Percentiles rank a stretch among this genome's conserved stretches.
phyloP scores from a whole-genome alignment of 2,329 filamentous ascomycete genomes.

The Calonectria pseudoturangicola region DNA sequence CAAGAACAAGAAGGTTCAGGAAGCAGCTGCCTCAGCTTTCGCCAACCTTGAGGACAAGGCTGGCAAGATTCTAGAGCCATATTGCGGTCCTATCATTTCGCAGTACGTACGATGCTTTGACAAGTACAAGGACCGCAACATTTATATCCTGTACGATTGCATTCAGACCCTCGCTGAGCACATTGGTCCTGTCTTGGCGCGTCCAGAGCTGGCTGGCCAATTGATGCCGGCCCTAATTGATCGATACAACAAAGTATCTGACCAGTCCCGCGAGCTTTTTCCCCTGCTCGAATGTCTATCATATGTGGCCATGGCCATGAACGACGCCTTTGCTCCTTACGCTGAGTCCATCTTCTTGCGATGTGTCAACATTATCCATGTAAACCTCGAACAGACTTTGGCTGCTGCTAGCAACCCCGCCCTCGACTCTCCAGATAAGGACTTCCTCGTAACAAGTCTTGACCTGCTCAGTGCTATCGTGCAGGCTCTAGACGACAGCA shows the following conservation, averaged over 20 bases:
- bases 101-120: constrained; percentile 95
- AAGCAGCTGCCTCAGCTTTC: constrained; percentile 96
- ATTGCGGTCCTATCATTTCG: constrained; percentile 90
- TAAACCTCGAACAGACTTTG: constrained; percentile 89
- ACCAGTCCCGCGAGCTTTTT: constrained; percentile 95
- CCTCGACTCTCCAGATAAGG: constrained; percentile 91
- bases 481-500: constrained; percentile 85
- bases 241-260: constrained; percentile 89
- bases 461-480: constrained; percentile 95
- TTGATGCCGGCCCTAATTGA: constrained; percentile 95
- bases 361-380: constrained; percentile 93
- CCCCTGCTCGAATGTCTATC: constrained; percentile 97
- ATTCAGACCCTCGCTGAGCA: constrained; percentile 97
- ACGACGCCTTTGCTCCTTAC: constrained; percentile 87
- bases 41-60: constrained; percentile 97
- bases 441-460: constrained; percentile 95
- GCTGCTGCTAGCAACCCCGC: constrained; percentile 80
- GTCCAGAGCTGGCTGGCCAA: constrained; percentile 85
- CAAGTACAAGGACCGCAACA: constrained; percentile 98
- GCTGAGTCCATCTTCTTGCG: constrained; percentile 90
- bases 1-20: constrained; percentile 97
- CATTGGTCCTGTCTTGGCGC: constrained; percentile 87
- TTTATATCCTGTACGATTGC: constrained; percentile 99
- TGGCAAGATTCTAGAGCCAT: constrained; percentile 85
- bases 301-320: constrained; percentile 92